These are phyloP conservation scores for Pittosporum tobira DNA, from an alignment of 129 eudicot species.

Conservation along the genomic window DNA sequence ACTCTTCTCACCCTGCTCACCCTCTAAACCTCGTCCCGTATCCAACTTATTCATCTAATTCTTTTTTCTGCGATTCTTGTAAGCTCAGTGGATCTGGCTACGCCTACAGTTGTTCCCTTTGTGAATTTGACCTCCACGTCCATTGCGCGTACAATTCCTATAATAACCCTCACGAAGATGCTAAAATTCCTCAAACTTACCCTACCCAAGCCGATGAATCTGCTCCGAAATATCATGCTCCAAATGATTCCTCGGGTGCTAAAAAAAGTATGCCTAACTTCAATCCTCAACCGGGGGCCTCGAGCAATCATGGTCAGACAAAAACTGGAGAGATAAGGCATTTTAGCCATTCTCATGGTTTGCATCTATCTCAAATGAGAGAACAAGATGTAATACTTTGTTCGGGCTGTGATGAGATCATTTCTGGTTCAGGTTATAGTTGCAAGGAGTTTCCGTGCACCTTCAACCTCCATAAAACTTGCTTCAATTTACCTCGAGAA, in stretches of 20 bases:
- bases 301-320: neutral
- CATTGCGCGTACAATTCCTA: slow-evolving; percentile 34
- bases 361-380: slow-evolving; percentile 10
- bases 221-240: neutral
- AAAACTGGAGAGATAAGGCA: slow-evolving; percentile 21
- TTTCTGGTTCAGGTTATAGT: slow-evolving; percentile 17
- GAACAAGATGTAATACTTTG: slow-evolving; percentile 16
- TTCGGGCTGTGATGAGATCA: slow-evolving; percentile 29
- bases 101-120: slow-evolving; percentile 47
- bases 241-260: too few relatives aligned
- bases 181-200: too few relatives aligned
- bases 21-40: slow-evolving; percentile 50
- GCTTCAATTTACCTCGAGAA: too few relatives aligned
- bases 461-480: slow-evolving; percentile 29
- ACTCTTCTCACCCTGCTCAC: slow-evolving; percentile 54
- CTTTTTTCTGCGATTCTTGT: slow-evolving; percentile 52
- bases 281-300: too few relatives aligned
- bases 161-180: neutral
- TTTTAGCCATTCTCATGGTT: slow-evolving; percentile 43
- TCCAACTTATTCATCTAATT: slow-evolving; percentile 63
- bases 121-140: slow-evolving; percentile 68
- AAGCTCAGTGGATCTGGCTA: slow-evolving; percentile 37
- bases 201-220: neutral
- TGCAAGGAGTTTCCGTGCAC: slow-evolving; percentile 22
- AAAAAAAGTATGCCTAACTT: too few relatives aligned